Base-by-base conservation (phyloP, 108 stramenopile genomes). In the Pseudonitzschia pungens region DNA sequence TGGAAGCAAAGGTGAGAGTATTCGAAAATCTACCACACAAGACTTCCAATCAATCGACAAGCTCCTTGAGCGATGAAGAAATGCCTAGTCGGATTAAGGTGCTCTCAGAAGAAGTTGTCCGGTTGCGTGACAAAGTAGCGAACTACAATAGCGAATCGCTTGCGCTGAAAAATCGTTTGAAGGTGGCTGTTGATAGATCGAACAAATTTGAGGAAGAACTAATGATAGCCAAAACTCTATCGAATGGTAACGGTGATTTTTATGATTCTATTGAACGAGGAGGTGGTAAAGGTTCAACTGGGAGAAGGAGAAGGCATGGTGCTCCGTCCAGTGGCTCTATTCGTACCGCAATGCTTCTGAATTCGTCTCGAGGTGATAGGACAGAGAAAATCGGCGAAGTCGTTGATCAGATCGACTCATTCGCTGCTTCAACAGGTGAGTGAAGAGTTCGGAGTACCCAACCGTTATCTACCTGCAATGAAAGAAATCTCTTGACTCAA, bases 41-140 rank as follows among this genome's bases (percentile, higher is more conserved):
- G 21, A 54, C 55, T 72, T 24, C 41, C 36, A 53, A 45, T 50
- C 70, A 53, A 44, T 52, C 43, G 18, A 31, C 40, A 21, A 68
- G 70, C n/a, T 69, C 42, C 62, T 24, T 48, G n/a, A 31, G 10
- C 20, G 85, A 77, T 26, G 80, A 81, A 7, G 83, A 84, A 65
- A 79, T 77, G 72, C 41, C 77, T 27, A 83, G 79, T 45, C 87
- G 88, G 58, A 80, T 89, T 65, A 77, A 79, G 33, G 68, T 77
- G 7, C 82, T 93, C 1, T 90, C 92, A 9, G 89, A 93, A 78
- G 86, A 90, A 66, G 71, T 91, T 2, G 27, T 93, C 45, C 83
- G 86, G 15, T 80, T 87, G 43, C 83, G 90, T 55, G 84, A 84
- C 15, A 88, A 86, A 50, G 65, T 91, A 33, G 81, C 82, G 29